Evolutionary conservation across 2,329 filamentous ascomycete species (phyloP).

Genomic region (Bipolaris cookei): DNA sequence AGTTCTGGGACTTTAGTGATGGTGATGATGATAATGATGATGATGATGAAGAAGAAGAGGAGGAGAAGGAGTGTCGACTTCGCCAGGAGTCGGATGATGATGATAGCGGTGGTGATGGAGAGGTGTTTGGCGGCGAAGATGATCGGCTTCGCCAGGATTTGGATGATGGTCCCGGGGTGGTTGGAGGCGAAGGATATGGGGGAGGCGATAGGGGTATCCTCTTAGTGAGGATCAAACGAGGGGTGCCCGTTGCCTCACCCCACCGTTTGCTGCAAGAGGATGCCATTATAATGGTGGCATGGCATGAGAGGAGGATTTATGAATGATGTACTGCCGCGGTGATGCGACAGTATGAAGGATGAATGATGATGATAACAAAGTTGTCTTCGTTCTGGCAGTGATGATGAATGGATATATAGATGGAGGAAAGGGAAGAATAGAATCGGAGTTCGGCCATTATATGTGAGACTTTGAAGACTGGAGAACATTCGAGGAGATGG

Average conservation of each 20-base stretch:
- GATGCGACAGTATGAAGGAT: background rate
- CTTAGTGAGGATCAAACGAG: background rate
- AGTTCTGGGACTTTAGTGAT: background rate
- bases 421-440: background rate
- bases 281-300: slow-evolving; percentile 3
- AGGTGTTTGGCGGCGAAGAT: too few species aligned
- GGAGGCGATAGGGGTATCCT: background rate
- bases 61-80: background rate
- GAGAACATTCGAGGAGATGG: too few species aligned
- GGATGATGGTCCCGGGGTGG: background rate
- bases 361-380: background rate
- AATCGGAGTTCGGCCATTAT: background rate
- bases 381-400: background rate
- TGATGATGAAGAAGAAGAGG: background rate
- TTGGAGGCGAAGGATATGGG: slow-evolving; percentile 4
- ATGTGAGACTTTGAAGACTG: background rate
- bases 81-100: background rate
- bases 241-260: background rate
- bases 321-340: background rate
- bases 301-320: background rate
- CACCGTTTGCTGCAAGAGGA: background rate
- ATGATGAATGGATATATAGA: background rate
- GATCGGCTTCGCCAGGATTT: background rate
- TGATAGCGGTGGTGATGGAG: background rate
- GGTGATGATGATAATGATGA: slow-evolving; percentile 3